Base-by-base conservation (phyloP, 768 basidiomycete species). In the Termitomyces sp. region DNA sequence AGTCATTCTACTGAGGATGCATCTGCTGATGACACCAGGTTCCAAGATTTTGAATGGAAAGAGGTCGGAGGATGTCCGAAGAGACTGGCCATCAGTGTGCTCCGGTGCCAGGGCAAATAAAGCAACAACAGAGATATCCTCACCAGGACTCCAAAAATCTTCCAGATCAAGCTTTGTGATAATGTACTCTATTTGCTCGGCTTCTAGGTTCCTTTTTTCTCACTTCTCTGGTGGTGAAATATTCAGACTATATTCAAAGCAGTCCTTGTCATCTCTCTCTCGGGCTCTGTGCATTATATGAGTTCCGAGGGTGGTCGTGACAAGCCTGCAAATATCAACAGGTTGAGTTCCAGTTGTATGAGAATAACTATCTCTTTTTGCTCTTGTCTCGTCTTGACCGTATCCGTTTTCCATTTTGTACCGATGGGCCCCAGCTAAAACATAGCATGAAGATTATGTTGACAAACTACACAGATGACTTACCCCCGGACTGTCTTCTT, bases 401-500 rank as follows among this genome's bases (percentile, higher is more conserved):
- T 71, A 89, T 85, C 46, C 84, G 76, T 63, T 87, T 89, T 44
- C 88, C 89, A 53, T 85, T 75, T 65, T 90, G 89, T 8, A 89
- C 82, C 38, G 80, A 76, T 1, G 89, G 87, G 1, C 89, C 89
- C 77, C 87, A 86, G 44, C 89, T 90, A 55, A 31, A 37, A 41
- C 6, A 23, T 35, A 43, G 44, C 14, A 48, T 42, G 46, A 48
- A 50, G 9, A 21, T 21, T 19, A 30, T 35, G 31, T 21, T 33
- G 19, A 50, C n/a, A 42, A 46, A 23, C 17, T 31, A n/a, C n/a
- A n/a, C 26, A 17, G 52, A 26, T 21, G 23, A n/a, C 14, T 76
- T 86, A 92, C 91, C 90, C 90, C 75, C 91, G 78, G 65, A 87
- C 77, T 60, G 80, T 88, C 75, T 90, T 93, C 70, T 83, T 87